Evolutionary conservation across 768 basidiomycete genomes (phyloP), one percentile per base, ranked within the genome.

Genomic region (Tricholoma bakamatsutake): DNA sequence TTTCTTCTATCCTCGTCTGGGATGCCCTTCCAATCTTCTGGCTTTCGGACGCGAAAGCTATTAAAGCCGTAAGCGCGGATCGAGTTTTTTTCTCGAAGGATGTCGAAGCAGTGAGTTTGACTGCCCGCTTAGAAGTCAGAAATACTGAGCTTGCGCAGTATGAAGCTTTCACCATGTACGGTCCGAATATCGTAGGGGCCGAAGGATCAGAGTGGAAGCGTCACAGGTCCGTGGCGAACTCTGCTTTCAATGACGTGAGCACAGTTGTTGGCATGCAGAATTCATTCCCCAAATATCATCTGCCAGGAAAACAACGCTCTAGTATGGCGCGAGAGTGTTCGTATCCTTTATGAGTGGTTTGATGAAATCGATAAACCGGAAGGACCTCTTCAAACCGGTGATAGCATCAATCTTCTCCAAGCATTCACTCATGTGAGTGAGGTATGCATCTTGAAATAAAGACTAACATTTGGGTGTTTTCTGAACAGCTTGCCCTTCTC

Each of bases 161-260:
- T 50, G 73, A 76, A 51, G 55, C 70, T 0, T 39, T 80, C 48
- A 75, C 76, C 50, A 70, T 80, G 39, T 79, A 76, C n/a, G 80
- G 80, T 1, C 56, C 55, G 21, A 81, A 77, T 59, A 53, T 82
- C 2, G 60, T 81, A 24, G 71, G 73, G 4, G 61, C 64, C 0
- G 78, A 78, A 50, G 76, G 72, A 5, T 52, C 70, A 0, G 71
- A 76, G n/a, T 81, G 80, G 79, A 75, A 75, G 50, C 68, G 76
- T 2, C 79, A 80, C 57, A 69, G 77, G 42, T 64, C 62, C 9
- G 67, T 78, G 0, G 67, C 77, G 18, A 79, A 76, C 52, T 73
- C 76, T 9, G 80, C 80, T 0, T 81, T 81, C 64, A 79, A 73
- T 46, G 80, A 81, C 66, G 80, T 68, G 53, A 48, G 64, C 47